phyloP scores from a whole-genome alignment of 306 rosid genomes.

The Vigna reflexopilosa region DNA sequence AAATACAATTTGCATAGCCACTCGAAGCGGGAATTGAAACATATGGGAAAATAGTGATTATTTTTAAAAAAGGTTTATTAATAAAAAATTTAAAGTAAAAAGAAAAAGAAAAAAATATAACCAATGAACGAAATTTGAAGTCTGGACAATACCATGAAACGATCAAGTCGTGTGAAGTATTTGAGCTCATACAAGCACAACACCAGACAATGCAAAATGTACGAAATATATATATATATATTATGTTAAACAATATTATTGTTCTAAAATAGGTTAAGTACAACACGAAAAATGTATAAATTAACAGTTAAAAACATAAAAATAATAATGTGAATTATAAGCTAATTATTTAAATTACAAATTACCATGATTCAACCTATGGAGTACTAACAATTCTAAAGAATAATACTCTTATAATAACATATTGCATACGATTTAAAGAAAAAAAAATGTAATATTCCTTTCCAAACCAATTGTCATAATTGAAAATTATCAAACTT shows the following conservation, averaged over 20 bases:
- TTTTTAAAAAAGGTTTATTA: neutral
- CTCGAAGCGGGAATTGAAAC: neutral
- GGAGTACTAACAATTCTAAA: neutral
- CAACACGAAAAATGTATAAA: too few species aligned
- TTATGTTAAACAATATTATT: too few species aligned
- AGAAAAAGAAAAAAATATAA: too few species aligned
- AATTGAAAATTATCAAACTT: neutral
- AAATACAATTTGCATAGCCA: neutral
- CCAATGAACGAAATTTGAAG: too few species aligned
- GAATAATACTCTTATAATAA: neutral
- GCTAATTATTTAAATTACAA: neutral
- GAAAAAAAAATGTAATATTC: neutral
- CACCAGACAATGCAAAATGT: too few species aligned
- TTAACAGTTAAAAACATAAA: neutral
- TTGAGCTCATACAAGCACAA: too few species aligned
- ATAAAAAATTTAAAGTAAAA: too few species aligned
- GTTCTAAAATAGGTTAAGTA: too few species aligned
- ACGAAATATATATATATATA: too few species aligned
- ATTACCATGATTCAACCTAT: neutral
- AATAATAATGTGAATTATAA: neutral
- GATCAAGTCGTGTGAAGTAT: too few species aligned
- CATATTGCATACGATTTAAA: neutral
- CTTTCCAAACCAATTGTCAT: neutral
- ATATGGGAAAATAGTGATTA: neutral
- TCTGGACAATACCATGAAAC: too few species aligned